Percentiles rank a stretch among this genome's conserved stretches.
Conservation (phyloP, 169 alveolate genomes). For the Plasmodium malariae region DNA sequence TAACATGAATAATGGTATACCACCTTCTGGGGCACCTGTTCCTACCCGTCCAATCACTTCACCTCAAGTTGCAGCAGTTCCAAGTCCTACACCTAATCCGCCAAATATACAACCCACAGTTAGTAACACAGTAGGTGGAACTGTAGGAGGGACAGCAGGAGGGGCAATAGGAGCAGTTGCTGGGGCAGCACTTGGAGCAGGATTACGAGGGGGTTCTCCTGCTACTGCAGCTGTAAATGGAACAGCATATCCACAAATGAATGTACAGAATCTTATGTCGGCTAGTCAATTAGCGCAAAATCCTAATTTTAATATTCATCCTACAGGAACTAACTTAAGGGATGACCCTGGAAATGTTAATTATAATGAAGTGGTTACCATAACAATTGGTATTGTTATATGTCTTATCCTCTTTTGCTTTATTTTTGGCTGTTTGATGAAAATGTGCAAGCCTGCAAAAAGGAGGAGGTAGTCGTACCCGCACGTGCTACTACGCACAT, state of each 20-base stretch:
- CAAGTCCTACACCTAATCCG: slow-evolving; percentile 11
- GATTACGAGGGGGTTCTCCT: not conserved
- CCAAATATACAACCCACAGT: not conserved
- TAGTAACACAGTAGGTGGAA: not conserved
- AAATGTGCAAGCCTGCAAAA: slow-evolving; percentile 51
- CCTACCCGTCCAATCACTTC: not conserved
- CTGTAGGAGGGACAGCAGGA: not conserved
- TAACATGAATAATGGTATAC: slow-evolving; percentile 23
- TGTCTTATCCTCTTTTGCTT: slow-evolving; percentile 63
- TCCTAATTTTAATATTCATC: slow-evolving; percentile 63
- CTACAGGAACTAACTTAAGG: slow-evolving; percentile 48
- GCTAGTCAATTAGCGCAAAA: slow-evolving; percentile 53
- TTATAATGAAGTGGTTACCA: slow-evolving; percentile 43
- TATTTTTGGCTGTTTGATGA: slow-evolving; percentile 41
- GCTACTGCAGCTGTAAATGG: not conserved
- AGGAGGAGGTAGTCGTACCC: slow-evolving; percentile 10
- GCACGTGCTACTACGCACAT: not conserved
- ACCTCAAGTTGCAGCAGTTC: slow-evolving; percentile 7
- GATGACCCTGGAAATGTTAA: slow-evolving; percentile 69
- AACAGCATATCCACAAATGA: slow-evolving; percentile 10
- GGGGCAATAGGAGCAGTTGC: not conserved
- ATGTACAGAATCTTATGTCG: slow-evolving; percentile 25
- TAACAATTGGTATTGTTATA: slow-evolving; percentile 49
- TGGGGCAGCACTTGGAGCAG: not conserved
- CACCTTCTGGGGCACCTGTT: slow-evolving; percentile 5